Base-by-base conservation (phyloP, 2,329 filamentous ascomycete species). In the Calonectria henricotiae region DNA sequence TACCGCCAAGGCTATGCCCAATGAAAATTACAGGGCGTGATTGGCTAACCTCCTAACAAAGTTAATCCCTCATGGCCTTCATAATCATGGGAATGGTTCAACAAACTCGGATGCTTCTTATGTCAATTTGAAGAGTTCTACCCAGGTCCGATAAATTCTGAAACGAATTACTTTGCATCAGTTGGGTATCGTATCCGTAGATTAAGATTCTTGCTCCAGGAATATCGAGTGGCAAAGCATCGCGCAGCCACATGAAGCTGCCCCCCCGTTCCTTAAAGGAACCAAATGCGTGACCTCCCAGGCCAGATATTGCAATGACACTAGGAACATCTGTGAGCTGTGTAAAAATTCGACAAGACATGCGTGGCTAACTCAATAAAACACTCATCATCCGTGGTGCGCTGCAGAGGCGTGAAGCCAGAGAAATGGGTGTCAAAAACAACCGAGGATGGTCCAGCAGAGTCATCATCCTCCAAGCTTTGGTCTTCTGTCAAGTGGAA, bases 171-270 rank as follows among this genome's bases (percentile, higher is more conserved):
- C 67, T 70, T 20, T 37, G 25, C 1, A 37, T 23, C 13, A 72
- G 30, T 20, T 27, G 5, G 25, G 70, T 62, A 17, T 76, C 70
- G 49, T 80, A 79, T 20, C 79, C 78, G 65, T 78, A 80, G 11
- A 72, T 74, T 35, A 80, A 69, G 1, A 81, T 70, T 12, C 77
- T 71, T 5, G 74, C 75, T 1, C 37, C 55, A 1, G 69, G 39
- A 13, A 80, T 25, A 61, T 80, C 71, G 9, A 68, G 32, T 1
- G 74, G 73, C 3, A 81, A 75, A 1, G 74, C 39, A 63, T 81
- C 79, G 27, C 76, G 74, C 13, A 80, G 69, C 79, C 79, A 80
- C 78, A 80, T 79, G 44, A 77, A 68, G 6, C 47, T 17, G 2
- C 73, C 74, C 11, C 61, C 68, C 55, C 68, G 69, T 32, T 77